Base-by-base conservation (phyloP, 768 basidiomycete genomes). In the Mycena leptocephala region DNA sequence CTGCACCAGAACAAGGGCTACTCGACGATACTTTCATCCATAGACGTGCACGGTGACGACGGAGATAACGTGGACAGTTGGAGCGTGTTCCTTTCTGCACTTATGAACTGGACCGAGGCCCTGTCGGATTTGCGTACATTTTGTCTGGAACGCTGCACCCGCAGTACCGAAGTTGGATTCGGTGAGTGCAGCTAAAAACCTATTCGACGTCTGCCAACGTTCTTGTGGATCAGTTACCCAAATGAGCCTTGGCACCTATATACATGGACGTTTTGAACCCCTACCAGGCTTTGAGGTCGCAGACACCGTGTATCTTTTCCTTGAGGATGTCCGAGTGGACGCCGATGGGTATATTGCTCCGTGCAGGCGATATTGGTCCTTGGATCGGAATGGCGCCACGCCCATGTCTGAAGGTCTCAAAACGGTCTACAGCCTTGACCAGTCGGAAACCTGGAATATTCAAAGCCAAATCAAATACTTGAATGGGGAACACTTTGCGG, bases 1-100 rank as follows among this genome's bases (percentile, higher is more conserved):
- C 9, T 72, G 3, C 32, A 35, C 6, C 58, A 4, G 48, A 55
- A 62, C 16, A 62, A 53, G 43, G 39, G 22, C 1, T 8, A 7
- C 2, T 55, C 13, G 16, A 5, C n/a, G 8, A 39, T 0, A 22
- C 48, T 28, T 1, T 5, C 33, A 32, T 28, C 48, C 18, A 64
- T 72, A 39, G 61, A 39, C 20, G 20, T 72, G n/a, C n/a, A n/a
- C 28, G 51, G 70, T 18, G 70, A 72, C 24, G 28, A 63, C 10
- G 70, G 70, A 16, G 28, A 72, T 20, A 56, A 70, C 24, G 69
- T 48, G n/a, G 59, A 70, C 43, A 24, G 41, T 56, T 72, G 70
- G 70, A 26, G 24, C 26, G 53, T 72, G 11, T 14, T 72, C 14
- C 39, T 72, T 2, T 35, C 70, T 56, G 51, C 46, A 18, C n/a